Evolutionary conservation across 768 basidiomycete genomes (phyloP), one percentile per base, ranked within the genome.

Genomic region (Lentinula detonsa): DNA sequence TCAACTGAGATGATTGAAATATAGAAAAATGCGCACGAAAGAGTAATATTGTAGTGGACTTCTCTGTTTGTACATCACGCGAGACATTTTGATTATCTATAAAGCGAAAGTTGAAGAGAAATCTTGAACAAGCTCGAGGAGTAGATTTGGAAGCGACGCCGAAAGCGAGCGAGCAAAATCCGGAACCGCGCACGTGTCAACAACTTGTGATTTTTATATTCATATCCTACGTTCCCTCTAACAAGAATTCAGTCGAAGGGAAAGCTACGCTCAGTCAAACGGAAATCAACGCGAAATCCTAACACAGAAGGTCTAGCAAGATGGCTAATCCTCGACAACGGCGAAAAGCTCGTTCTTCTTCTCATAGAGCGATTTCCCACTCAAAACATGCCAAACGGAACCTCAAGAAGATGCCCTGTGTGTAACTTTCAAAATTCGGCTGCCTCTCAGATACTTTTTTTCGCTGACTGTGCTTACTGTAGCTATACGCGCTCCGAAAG

Each of bases 241-340:
- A 39, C 9, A 8, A 8, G 37, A 4, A 39, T 28, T 13, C 37
- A 48, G 21, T 48, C 21, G 5, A 11, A 21, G 9, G 9, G 21
- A 48, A 23, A 33, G 34, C 50, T 51, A 8, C 31, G 50, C 50
- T 13, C 37, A 48, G 21, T 48, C 8, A 21, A 5, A 21, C 9
- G 6, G 21, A 23, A 23, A 33, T 51, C 50, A 28, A n/a, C 31
- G 33, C 31, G 9, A 34, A 51, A 31, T n/a, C 31, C 5, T 34
- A 13, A 34, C 4, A 13, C 15, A 31, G 31, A 34, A 15, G 9
- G 23, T n/a, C 13, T n/a, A 8, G 2, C 33, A 51, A 18, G 43
- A 97, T 98, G 95, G 93, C 87, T 59, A 98, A 97, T 72, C 95
- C 95, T 65, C 86, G 95, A 60, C 96, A 98, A 74, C 83, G 95